Conservation (phyloP, 2,329 filamentous ascomycete species). For the Stagonosporopsis tanaceti region DNA sequence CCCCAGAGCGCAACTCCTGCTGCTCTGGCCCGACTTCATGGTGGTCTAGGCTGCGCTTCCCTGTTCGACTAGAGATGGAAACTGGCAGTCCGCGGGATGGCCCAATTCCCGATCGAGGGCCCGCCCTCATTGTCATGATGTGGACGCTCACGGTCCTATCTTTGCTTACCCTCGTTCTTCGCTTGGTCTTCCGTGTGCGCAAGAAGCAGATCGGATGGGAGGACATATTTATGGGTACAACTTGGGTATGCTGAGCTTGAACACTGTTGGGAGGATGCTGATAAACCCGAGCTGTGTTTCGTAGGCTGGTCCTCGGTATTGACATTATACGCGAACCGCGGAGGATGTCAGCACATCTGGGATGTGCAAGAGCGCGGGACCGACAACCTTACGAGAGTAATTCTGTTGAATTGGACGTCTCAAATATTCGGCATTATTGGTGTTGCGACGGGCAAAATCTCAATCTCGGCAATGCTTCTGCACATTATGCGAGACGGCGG, state of each 20-base stretch:
- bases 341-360: slow-evolving; percentile 15
- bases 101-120: slow-evolving; percentile 9
- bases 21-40: not conserved
- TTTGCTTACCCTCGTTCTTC: not conserved
- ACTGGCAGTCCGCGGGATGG: not conserved
- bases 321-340: slow-evolving; percentile 14
- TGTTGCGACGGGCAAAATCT: slow-evolving; percentile 10
- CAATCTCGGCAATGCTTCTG: slow-evolving; percentile 4
- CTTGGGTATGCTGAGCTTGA: not conserved
- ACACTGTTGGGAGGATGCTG: not conserved
- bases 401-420: slow-evolving; percentile 7
- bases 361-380: slow-evolving; percentile 7
- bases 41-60: not conserved
- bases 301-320: slow-evolving; percentile 7
- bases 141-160: slow-evolving; percentile 5
- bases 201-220: slow-evolving; percentile 7
- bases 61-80: slow-evolving; percentile 1
- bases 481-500: slow-evolving; percentile 7
- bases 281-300: slow-evolving; percentile 2
- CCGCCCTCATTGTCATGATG: slow-evolving; percentile 11
- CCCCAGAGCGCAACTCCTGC: not conserved
- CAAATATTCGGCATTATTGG: slow-evolving; percentile 15
- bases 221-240: slow-evolving; percentile 7
- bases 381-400: slow-evolving; percentile 4
- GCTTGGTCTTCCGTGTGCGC: slow-evolving; percentile 4